Evolutionary conservation across 352 stramenopile genomes (phyloP).

Genomic region (Saprolegnia diclina): DNA sequence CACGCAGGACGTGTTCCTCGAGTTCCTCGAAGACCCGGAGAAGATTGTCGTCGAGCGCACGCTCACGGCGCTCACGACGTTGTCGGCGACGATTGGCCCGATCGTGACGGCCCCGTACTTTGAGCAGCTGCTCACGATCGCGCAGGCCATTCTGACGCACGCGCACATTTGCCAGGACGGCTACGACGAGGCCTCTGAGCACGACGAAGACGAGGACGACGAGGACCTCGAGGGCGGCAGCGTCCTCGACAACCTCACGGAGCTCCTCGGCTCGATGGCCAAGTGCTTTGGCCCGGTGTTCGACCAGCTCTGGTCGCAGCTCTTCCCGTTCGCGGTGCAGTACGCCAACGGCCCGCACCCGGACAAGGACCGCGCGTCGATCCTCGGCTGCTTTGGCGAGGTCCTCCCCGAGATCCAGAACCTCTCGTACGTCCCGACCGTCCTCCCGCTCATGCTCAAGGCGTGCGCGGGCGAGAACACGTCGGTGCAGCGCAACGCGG

Average conservation of each 20-base stretch:
- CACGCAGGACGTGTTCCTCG: conserved; percentile 34
- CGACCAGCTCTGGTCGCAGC: conserved; percentile 81
- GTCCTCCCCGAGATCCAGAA: conserved; percentile 86
- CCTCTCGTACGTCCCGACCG: conserved; percentile 82
- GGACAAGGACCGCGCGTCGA: conserved; percentile 89
- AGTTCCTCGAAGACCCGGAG: conserved; percentile 71
- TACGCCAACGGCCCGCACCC: conserved; percentile 90
- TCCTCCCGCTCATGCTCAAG: conserved; percentile 89
- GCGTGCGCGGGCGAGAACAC: conserved; percentile 88
- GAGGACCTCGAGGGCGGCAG: conserved; percentile 93
- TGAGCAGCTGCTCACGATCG: conserved; percentile 71
- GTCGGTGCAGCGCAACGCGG: conserved; percentile 92
- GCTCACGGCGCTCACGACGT: conserved; percentile 93
- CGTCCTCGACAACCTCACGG: conserved; percentile 89
- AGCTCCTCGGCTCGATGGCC: conserved; percentile 90
- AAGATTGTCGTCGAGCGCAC: conserved; percentile 92
- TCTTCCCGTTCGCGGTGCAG: conserved; percentile 85
- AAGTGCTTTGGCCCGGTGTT: conserved; percentile 94
- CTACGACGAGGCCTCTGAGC: conserved; percentile 81
- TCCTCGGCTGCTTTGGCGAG: conserved; percentile 93
- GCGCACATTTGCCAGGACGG: conserved; percentile 88
- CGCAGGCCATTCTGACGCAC: conserved; percentile 83
- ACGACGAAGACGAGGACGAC: conserved; percentile 86
- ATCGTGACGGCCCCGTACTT: conserved; percentile 90
- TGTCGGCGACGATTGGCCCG: conserved; percentile 90